These are phyloP conservation scores for Pythium phragmitis DNA, from an alignment of 352 stramenopile species.

Conservation along the genomic window DNA sequence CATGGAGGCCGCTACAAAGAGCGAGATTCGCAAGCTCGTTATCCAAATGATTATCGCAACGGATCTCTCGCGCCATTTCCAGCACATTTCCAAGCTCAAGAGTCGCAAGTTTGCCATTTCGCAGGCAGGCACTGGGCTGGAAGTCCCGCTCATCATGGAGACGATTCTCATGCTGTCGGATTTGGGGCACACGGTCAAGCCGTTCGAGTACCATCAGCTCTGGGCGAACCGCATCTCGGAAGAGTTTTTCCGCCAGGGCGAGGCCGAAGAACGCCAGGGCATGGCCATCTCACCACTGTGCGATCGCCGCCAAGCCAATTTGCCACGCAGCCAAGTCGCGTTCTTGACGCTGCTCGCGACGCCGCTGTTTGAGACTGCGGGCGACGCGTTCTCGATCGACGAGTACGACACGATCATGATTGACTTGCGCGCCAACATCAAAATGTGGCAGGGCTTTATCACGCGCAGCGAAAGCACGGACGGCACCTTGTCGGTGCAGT, in stretches of 20 bases:
- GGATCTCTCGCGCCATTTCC: slow-evolving; percentile 72
- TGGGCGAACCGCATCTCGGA: slow-evolving; percentile 68
- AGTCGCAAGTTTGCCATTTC: slow-evolving; percentile 59
- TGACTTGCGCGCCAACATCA: slow-evolving; percentile 51
- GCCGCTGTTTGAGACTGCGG: slow-evolving; percentile 61
- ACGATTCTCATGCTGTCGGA: slow-evolving; percentile 72
- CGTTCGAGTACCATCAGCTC: slow-evolving; percentile 55
- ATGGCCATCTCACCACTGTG: slow-evolving; percentile 60
- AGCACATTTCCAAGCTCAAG: slow-evolving; percentile 69
- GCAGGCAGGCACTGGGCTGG: slow-evolving; percentile 44
- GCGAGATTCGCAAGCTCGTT: slow-evolving; percentile 59
- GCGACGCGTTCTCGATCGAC: slow-evolving; percentile 60
- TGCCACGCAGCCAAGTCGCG: slow-evolving; percentile 60
- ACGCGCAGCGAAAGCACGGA: slow-evolving; percentile 27
- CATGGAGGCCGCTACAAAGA: slow-evolving; percentile 33
- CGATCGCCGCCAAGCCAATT: slow-evolving; percentile 55
- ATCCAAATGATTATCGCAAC: slow-evolving; percentile 81
- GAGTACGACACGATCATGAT: slow-evolving; percentile 54
- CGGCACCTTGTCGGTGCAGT: slow-evolving; percentile 6
- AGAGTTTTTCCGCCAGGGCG: slow-evolving; percentile 67
- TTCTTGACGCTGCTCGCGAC: slow-evolving; percentile 64
- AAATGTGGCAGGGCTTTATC: slow-evolving; percentile 50
- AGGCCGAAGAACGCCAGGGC: slow-evolving; percentile 54
- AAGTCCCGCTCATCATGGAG: slow-evolving; percentile 69
- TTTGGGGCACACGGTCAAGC: slow-evolving; percentile 63